Percentiles rank a stretch among this genome's conserved stretches.
These are phyloP conservation scores for Trichoderma sp. DNA, from an alignment of 2,329 filamentous ascomycete species.

Conservation along the genomic window DNA sequence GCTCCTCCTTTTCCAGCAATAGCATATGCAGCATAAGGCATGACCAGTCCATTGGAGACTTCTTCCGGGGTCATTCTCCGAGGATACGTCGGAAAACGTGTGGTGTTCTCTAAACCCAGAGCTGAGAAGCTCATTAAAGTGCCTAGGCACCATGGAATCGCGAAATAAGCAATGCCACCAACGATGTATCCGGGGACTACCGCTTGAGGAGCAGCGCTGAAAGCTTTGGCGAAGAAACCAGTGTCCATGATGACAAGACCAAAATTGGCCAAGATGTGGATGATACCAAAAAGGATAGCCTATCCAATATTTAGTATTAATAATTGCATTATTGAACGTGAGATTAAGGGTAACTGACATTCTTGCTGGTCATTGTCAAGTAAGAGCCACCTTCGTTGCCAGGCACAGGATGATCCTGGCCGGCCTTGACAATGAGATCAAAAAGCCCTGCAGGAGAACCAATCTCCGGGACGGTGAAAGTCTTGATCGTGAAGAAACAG, in stretches of 20 bases:
- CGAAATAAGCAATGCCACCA: slow-evolving; percentile 52
- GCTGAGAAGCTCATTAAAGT: slow-evolving; percentile 49
- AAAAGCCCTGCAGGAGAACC: slow-evolving; percentile 47
- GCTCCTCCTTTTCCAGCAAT: slow-evolving; percentile 69
- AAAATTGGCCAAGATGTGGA: slow-evolving; percentile 49
- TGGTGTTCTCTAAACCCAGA: slow-evolving; percentile 43
- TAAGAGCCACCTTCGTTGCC: slow-evolving; percentile 54
- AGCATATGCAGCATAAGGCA: slow-evolving; percentile 67
- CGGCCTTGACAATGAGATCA: slow-evolving; percentile 46
- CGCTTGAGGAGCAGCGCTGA: slow-evolving; percentile 44
- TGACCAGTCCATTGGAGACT: slow-evolving; percentile 64
- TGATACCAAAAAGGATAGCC: slow-evolving; percentile 49
- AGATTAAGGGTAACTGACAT: slow-evolving; percentile 28
- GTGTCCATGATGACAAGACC: slow-evolving; percentile 54
- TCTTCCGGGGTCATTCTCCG: slow-evolving; percentile 56
- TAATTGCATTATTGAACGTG: not conserved
- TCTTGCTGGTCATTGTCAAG: slow-evolving; percentile 54
- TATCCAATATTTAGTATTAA: slow-evolving; percentile 20
- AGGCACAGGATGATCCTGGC: slow-evolving; percentile 42
- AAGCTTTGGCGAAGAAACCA: slow-evolving; percentile 35
- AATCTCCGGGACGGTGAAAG: slow-evolving; percentile 45
- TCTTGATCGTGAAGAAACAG: slow-evolving; percentile 46
- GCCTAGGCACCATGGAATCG: slow-evolving; percentile 52
- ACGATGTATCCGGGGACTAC: slow-evolving; percentile 52
- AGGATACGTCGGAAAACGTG: slow-evolving; percentile 53